Evolutionary conservation across 2,329 filamentous ascomycete species (phyloP).

Genomic region (Thelonectria discophora): DNA sequence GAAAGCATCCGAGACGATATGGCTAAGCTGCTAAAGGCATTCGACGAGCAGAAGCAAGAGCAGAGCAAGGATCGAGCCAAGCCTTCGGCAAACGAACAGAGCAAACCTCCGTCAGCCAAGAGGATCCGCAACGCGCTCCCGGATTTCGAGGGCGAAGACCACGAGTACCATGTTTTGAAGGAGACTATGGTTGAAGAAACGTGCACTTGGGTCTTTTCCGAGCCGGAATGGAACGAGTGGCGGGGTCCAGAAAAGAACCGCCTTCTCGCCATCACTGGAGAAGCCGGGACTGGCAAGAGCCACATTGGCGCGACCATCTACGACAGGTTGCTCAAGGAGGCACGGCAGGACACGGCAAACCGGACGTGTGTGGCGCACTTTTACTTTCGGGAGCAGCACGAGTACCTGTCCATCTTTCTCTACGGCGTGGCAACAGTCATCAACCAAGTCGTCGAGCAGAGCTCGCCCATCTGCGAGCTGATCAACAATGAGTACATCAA

Average conservation of each 20-base stretch:
- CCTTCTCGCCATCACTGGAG: conserved; percentile 42
- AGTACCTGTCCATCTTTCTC: conserved; percentile 34
- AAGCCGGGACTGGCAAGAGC: conserved; percentile 47
- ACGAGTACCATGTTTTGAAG: conserved; percentile 41
- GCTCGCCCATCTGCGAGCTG: conserved; percentile 42
- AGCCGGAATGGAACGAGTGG: conserved; percentile 44
- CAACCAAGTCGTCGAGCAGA: conserved; percentile 45
- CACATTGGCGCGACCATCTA: conserved; percentile 40
- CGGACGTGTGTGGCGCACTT: conserved; percentile 45
- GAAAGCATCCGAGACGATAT: conserved; percentile 42
- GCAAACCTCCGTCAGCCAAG: conserved; percentile 36
- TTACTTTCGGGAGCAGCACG: conserved; percentile 49
- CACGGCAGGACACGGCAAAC: conserved; percentile 23
- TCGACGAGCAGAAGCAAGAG: conserved; percentile 35
- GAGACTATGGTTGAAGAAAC: conserved; percentile 45
- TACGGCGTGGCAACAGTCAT: conserved; percentile 41
- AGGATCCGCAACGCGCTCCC: conserved; percentile 39
- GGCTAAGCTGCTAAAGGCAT: conserved; percentile 39
- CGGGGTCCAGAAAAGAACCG: conserved; percentile 21
- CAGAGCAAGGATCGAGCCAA: conserved; percentile 26
- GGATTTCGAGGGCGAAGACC: conserved; percentile 32
- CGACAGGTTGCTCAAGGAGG: conserved; percentile 31
- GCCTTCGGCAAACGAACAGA: conserved; percentile 28
- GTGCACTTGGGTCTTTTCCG: conserved; percentile 43
- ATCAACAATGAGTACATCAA: conserved; percentile 41